Evolutionary conservation across 441 rosid species (phyloP).

Genomic region (Biscutella auriculata): DNA sequence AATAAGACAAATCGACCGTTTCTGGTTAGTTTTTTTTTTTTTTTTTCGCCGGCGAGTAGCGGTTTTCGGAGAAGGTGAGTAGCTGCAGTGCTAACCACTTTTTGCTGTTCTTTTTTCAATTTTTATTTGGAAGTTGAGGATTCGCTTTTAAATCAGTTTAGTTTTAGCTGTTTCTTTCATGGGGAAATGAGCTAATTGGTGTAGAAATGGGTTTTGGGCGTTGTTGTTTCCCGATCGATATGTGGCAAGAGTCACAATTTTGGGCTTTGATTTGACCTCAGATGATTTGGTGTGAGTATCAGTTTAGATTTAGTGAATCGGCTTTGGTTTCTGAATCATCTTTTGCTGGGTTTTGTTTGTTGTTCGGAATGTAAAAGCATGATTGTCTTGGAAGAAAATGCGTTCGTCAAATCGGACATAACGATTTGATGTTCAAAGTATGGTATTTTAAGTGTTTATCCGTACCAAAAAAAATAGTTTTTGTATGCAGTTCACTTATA

Average conservation of each 20-base stretch:
- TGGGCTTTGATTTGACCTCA: neutral
- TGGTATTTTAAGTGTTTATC: no score
- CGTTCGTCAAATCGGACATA: no score
- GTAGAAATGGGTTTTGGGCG: neutral
- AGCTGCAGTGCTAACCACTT: neutral
- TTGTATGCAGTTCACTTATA: no score
- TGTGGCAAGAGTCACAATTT: neutral
- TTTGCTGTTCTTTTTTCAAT: neutral
- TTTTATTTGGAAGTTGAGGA: neutral
- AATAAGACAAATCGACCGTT: neutral
- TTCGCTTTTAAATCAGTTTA: neutral
- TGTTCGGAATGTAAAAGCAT: no score
- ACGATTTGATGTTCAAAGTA: no score
- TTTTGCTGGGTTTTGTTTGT: no score
- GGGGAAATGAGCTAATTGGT: neutral
- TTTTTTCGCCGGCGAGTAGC: slow-evolving; percentile 1
- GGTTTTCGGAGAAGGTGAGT: slow-evolving; percentile 2
- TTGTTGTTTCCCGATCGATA: neutral
- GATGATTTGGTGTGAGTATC: neutral
- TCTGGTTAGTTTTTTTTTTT: neutral
- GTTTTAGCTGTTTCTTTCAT: neutral
- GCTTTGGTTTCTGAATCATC: no score
- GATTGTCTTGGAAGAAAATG: no score
- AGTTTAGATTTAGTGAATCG: neutral
- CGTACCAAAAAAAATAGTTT: no score